phyloP scores from a whole-genome alignment of 2,329 filamentous ascomycete species.

The Incumbomyces delicatus region DNA sequence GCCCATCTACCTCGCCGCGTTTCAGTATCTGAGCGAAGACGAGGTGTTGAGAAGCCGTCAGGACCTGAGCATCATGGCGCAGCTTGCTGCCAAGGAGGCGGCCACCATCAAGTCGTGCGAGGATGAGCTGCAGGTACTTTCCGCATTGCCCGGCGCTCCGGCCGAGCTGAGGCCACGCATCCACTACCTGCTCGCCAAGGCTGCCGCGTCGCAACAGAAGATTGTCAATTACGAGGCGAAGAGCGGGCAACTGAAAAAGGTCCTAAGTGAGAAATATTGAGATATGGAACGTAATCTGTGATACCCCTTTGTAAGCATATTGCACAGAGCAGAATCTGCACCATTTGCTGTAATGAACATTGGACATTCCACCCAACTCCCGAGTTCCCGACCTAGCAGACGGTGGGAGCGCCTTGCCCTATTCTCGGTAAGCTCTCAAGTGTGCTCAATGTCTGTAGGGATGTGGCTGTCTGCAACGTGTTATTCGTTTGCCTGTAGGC shows the following conservation, averaged over 20 bases:
- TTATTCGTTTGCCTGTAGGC: too few relatives aligned
- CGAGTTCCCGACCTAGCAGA: too few relatives aligned
- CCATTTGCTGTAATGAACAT: background rate
- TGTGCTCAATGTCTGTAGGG: too few relatives aligned
- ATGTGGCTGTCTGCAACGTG: too few relatives aligned
- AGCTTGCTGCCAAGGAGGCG: slow-evolving; percentile 62
- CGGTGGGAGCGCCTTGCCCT: too few relatives aligned
- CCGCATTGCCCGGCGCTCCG: slow-evolving; percentile 59
- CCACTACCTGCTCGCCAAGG: slow-evolving; percentile 63
- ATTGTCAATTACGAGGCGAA: slow-evolving; percentile 65
- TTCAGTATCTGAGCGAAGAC: slow-evolving; percentile 61
- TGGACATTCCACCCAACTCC: background rate
- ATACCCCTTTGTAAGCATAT: background rate
- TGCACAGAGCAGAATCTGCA: background rate
- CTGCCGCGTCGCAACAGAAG: slow-evolving; percentile 63
- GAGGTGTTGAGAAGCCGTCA: slow-evolving; percentile 63
- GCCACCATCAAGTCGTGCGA: slow-evolving; percentile 70
- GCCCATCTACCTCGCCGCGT: slow-evolving; percentile 78
- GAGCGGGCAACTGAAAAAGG: slow-evolving; percentile 61
- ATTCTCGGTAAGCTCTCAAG: too few relatives aligned
- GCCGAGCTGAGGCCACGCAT: slow-evolving; percentile 56
- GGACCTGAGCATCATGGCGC: slow-evolving; percentile 58
- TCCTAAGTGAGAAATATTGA: slow-evolving; percentile 48
- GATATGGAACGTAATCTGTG: slow-evolving; percentile 24
- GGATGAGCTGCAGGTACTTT: slow-evolving; percentile 63